Evolutionary conservation across 192 early-diverging fungal genomes (phyloP), one percentile per base, ranked within the genome.

Genomic region (Glomus cerebriforme): DNA sequence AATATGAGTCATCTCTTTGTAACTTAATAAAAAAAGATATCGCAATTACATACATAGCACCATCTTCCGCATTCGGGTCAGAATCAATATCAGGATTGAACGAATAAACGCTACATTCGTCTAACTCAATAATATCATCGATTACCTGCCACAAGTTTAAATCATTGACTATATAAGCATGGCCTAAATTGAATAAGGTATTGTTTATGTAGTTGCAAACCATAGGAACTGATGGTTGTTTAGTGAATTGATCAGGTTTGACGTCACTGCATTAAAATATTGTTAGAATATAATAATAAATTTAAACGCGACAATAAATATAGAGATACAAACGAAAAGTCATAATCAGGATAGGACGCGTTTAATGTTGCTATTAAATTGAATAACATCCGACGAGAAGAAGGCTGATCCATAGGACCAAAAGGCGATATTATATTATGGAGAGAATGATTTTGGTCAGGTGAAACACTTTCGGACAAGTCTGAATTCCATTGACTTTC

Each of bases 301-400:
- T 7, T 4, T 17, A 64, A 64, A 64, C 24, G 5, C 1, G 29
- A 31, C 17, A 31, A 62, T 24, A 31, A 32, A 66, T 37, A 39
- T 17, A 49, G 15, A 27, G 26, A 71, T 60, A 84, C 83, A 59
- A 86, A 93, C 92, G 92, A 96, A 87, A 97, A 99, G 82, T 98
- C 98, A 82, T 98, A 96, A 83, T 99, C 97, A 13, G 98, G 97
- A 77, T 94, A 99, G 10, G 94, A 94, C 3, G 96, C 93, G 82
- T 99, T 99, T 47, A 99, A 86, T 7, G 98, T 99, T 17, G 94
- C 95, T 24, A 99, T 92, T 34, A 99, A 87, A 77, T 97, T 97
- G 82, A 98, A 98, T 47, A 98, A 87, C 7, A 94, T 96, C 86
- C 93, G 93, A 45, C 96, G 87, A 26, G 94, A 93, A 3, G 95